Conservation (phyloP, 345 rosid species). For the Arabidopsis arenosa region DNA sequence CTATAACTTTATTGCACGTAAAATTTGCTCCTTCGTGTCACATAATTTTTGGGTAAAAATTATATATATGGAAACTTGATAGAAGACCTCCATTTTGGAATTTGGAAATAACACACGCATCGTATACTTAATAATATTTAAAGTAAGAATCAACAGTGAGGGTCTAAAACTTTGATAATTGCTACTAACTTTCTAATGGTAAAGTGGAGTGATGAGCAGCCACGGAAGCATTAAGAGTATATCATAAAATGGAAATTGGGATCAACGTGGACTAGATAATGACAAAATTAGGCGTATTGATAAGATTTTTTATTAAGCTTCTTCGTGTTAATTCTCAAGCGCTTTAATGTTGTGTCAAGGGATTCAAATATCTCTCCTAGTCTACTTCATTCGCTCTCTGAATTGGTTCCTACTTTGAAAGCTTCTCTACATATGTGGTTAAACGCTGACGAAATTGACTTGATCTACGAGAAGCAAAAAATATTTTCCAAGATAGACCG, state of each 20-base stretch:
- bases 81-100: not conserved
- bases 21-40: constrained; percentile 24
- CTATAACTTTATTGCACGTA: constrained; percentile 24
- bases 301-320: no score
- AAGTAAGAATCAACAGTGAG: not conserved
- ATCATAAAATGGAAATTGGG: not conserved
- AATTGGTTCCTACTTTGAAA: no score
- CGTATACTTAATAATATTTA: not conserved
- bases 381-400: no score
- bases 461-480: no score
- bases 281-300: no score
- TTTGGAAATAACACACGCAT: not conserved
- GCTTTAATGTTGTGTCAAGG: no score
- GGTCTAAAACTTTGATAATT: not conserved
- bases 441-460: no score
- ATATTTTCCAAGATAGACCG: no score
- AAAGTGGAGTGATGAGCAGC: constrained; percentile 13
- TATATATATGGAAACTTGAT: constrained; percentile 7
- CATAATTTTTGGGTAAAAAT: constrained; percentile 2
- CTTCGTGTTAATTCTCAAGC: no score
- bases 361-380: no score
- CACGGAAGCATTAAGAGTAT: constrained; percentile 15
- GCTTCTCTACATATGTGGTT: no score
- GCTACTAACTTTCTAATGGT: not conserved
- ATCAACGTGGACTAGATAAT: no score